These are phyloP conservation scores for Teratosphaeria nubilosa DNA, from an alignment of 2,329 filamentous ascomycete species.

Conservation along the genomic window DNA sequence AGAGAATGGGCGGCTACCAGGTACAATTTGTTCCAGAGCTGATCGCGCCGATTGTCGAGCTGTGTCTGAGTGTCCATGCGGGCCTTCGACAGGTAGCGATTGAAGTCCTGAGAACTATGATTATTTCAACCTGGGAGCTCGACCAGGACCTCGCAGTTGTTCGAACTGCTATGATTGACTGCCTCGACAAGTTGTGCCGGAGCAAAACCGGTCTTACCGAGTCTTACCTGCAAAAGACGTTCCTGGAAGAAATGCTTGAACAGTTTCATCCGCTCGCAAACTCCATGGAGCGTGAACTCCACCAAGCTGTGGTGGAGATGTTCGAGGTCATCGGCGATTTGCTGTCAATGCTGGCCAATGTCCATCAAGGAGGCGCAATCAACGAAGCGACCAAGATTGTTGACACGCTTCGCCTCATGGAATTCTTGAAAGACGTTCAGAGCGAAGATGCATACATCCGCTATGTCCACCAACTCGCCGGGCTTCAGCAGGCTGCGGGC, in stretches of 20 bases:
- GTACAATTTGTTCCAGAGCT: constrained; percentile 94
- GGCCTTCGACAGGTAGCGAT: constrained; percentile 82
- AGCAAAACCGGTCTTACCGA: constrained; percentile 61
- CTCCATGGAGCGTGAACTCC: constrained; percentile 61
- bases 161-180: constrained; percentile 94
- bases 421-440: constrained; percentile 91
- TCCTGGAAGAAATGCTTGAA: constrained; percentile 73
- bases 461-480: constrained; percentile 85
- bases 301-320: constrained; percentile 64
- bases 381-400: constrained; percentile 70
- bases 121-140: constrained; percentile 93
- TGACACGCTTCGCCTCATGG: constrained; percentile 84
- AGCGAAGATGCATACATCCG: constrained; percentile 95
- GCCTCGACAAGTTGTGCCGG: constrained; percentile 81
- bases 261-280: constrained; percentile 64
- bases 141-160: constrained; percentile 86
- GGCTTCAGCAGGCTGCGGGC: constrained; percentile 62
- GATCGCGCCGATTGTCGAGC: constrained; percentile 81
- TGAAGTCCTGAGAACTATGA: constrained; percentile 93
- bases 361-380: constrained; percentile 62
- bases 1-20: constrained; percentile 89
- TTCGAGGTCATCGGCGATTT: constrained; percentile 82
- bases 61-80: constrained; percentile 92
- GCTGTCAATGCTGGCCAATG: constrained; percentile 78
- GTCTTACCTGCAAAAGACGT: constrained; percentile 82